Conservation (phyloP, 257 asterid genomes). For the Nicotiana undulata region DNA sequence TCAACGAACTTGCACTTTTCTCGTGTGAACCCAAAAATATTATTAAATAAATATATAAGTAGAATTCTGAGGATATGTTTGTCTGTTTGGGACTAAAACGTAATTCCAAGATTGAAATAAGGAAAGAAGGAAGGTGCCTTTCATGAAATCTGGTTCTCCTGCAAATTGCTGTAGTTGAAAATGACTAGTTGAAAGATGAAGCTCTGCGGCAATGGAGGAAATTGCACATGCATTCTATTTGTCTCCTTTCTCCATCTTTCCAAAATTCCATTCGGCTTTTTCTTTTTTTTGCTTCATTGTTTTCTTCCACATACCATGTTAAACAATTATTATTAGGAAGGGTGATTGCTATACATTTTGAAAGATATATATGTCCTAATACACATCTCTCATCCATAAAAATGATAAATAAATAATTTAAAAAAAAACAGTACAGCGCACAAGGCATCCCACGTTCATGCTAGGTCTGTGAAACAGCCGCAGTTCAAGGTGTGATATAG, state of each 20-base stretch:
- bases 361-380: too few species aligned
- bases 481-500: too few species aligned
- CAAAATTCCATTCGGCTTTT: constrained; percentile 1
- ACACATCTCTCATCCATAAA: too few species aligned
- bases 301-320: constrained; percentile 9
- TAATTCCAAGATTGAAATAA: background rate
- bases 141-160: background rate
- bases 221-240: constrained; percentile 22
- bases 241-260: constrained; percentile 7
- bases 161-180: background rate
- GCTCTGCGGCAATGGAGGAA: background rate
- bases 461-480: too few species aligned
- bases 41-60: background rate
- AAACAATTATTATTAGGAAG: background rate
- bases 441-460: too few species aligned
- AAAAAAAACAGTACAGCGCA: too few species aligned
- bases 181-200: background rate
- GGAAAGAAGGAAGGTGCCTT: background rate
- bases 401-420: too few species aligned
- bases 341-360: background rate
- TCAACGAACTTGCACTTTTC: background rate
- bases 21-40: too few species aligned
- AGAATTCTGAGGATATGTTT: background rate
- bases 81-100: background rate
- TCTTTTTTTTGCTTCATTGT: constrained; percentile 2